Percentiles rank a stretch among this genome's conserved stretches.
Conservation (phyloP, 306 rosid species). For the Prunus kanzakura region DNA sequence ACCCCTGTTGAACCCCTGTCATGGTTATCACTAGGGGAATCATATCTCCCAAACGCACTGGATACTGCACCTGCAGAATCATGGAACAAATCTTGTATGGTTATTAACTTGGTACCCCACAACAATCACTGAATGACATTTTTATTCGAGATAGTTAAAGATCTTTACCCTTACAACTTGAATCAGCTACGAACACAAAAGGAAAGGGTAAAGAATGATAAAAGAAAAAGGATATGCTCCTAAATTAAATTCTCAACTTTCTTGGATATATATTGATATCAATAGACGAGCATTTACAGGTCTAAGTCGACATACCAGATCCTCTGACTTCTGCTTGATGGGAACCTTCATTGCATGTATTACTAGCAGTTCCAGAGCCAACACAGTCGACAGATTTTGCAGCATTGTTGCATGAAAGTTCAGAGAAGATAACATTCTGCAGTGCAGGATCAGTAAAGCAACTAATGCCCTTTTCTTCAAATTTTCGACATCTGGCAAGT, state of each 20-base stretch:
- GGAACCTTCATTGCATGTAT: conserved; percentile 53
- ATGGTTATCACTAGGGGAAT: conserved; percentile 38
- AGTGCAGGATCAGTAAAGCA: conserved; percentile 77
- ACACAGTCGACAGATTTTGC: conserved; percentile 55
- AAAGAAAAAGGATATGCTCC: background rate
- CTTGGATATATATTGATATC: background rate
- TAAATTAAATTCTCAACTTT: conserved; percentile 1
- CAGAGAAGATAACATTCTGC: conserved; percentile 49
- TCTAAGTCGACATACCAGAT: conserved; percentile 47
- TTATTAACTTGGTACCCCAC: background rate
- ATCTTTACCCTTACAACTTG: background rate
- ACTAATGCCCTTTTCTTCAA: conserved; percentile 66
- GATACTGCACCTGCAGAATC: conserved; percentile 59
- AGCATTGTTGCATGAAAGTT: conserved; percentile 40
- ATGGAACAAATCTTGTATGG: background rate
- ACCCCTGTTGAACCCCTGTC: conserved; percentile 47
- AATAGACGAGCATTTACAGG: conserved; percentile 3
- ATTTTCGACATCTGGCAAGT: conserved; percentile 63
- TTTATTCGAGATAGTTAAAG: background rate
- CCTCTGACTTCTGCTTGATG: conserved; percentile 48
- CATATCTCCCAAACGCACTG: conserved; percentile 54
- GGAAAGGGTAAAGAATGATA: background rate
- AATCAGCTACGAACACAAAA: background rate
- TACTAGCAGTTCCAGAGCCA: conserved; percentile 70
- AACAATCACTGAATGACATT: background rate